Base-by-base conservation (phyloP, 2,329 filamentous ascomycete genomes). In the Diaporthe sp. region DNA sequence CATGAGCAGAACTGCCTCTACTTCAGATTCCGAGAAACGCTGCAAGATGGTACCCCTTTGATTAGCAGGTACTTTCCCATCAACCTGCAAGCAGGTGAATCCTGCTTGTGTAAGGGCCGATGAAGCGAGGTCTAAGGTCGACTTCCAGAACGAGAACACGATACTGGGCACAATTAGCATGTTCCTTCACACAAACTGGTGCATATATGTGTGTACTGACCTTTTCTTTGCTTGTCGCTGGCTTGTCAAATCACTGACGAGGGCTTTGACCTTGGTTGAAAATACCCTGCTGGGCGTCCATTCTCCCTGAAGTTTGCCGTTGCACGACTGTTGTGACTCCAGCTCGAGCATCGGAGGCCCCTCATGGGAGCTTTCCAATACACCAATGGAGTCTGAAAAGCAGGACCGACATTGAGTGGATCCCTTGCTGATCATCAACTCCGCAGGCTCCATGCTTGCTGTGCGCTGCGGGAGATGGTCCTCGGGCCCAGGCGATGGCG, bases 61-160 rank as follows among this genome's bases (percentile, higher is more conserved):
- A 5, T 13, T 70, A 15, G 35, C 37, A 30, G 66, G 30, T 8
- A 12, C 5, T 10, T 37, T 44, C 8, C 66, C 32, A 58, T 70
- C 66, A 30, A 56, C n/a, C 50, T 70, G 66, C 19, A 70, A 13
- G 39, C 47, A 70, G 0, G 50, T 55, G 22, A 56, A 25, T 10
- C 35, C 35, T 27, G 15, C 66, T 37, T 70, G 4, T 30, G 35
- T 7, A 5, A 70, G 50, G 10, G 66, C 66, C 17, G 66, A 70
- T 55, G 30, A 17, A 19, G 32, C 66, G 50, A 70, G 66, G 22
- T 70, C 66, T 13, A 58, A 37, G 47, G 66, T 70, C 30, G 35
- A 42, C n/a, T 55, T 70, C 66, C 50, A 70, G 25, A 70, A 71
- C 30, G 25, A 71, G 53, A 71, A 71, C n/a, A 71, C 53, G 53